Evolutionary conservation across 2,329 filamentous ascomycete genomes (phyloP).

Genomic region (Stagonosporopsis rhizophila): DNA sequence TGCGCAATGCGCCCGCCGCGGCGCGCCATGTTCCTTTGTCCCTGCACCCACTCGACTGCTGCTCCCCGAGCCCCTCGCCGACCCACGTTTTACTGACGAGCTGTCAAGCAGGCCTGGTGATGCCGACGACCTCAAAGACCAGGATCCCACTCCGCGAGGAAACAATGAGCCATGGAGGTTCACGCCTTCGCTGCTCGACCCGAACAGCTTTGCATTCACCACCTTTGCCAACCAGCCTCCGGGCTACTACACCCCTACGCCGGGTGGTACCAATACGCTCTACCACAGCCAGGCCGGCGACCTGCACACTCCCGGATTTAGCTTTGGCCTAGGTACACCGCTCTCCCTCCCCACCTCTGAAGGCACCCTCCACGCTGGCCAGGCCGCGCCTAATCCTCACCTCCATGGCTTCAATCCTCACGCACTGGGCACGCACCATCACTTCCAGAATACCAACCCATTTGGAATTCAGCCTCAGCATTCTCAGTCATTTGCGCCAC

Average conservation of each 20-base stretch:
- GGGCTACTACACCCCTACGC: constrained; percentile 87
- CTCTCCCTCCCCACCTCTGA: constrained; percentile 80
- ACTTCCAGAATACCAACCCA: constrained; percentile 71
- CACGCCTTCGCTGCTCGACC: constrained; percentile 86
- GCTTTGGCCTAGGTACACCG: constrained; percentile 78
- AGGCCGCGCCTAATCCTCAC: constrained; percentile 56
- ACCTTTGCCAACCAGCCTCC: constrained; percentile 80
- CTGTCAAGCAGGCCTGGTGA: constrained; percentile 52
- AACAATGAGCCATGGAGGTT: constrained; percentile 85
- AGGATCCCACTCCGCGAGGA: constrained; percentile 82
- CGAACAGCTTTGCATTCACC: constrained; percentile 81
- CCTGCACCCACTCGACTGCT: constrained; percentile 3
- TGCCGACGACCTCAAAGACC: constrained; percentile 68
- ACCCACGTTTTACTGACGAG: constrained; percentile 18
- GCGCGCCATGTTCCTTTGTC: constrained; percentile 7
- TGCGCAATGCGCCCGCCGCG: constrained; percentile 2
- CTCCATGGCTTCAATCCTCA: constrained; percentile 70
- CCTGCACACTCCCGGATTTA: constrained; percentile 81
- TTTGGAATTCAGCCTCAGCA: constrained; percentile 65
- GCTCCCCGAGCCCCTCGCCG: too few relatives aligned
- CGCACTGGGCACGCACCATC: constrained; percentile 46
- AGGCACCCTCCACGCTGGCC: constrained; percentile 66
- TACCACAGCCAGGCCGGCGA: constrained; percentile 87
- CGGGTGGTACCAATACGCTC: constrained; percentile 78
- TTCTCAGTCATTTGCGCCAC: constrained; percentile 70